Evolutionary conservation across 345 rosid genomes (phyloP).

Genomic region (Moringa oleifera): DNA sequence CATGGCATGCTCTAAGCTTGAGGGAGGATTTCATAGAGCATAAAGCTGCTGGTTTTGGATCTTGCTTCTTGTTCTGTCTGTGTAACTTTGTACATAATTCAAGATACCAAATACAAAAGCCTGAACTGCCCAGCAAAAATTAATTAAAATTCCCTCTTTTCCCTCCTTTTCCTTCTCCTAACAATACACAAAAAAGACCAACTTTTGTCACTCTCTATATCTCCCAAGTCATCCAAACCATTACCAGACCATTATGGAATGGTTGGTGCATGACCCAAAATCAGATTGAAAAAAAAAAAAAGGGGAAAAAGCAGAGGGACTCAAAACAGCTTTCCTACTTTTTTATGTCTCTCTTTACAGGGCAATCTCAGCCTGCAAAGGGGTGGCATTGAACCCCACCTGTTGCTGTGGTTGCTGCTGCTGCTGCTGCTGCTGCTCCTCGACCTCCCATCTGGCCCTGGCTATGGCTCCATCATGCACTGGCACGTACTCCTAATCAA

Average conservation of each 20-base stretch:
- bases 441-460: conserved; percentile 76
- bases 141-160: not conserved
- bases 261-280: conserved; percentile 29
- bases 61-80: conserved; percentile 19
- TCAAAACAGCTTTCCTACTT: conserved; percentile 7
- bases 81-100: conserved; percentile 15
- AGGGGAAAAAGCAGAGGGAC: no score
- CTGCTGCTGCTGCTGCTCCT: conserved; percentile 42
- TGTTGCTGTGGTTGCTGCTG: conserved; percentile 27
- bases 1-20: not conserved
- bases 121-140: not conserved
- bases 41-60: conserved; percentile 24
- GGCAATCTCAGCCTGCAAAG: conserved; percentile 50
- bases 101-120: conserved; percentile 19
- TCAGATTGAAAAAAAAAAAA: not conserved
- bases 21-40: conserved; percentile 2
- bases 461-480: conserved; percentile 72
- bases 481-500: conserved; percentile 70
- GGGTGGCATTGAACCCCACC: conserved; percentile 39
- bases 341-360: conserved; percentile 26
- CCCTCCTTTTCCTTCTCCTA: not conserved
- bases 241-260: conserved; percentile 15
- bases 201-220: conserved; percentile 5
- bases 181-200: not conserved
- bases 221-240: conserved; percentile 15